A percentile compares a stretch with the other conserved stretches of the same genome.
phyloP scores from a whole-genome alignment of 805 yeast species.

The Yarrowia sp. region DNA sequence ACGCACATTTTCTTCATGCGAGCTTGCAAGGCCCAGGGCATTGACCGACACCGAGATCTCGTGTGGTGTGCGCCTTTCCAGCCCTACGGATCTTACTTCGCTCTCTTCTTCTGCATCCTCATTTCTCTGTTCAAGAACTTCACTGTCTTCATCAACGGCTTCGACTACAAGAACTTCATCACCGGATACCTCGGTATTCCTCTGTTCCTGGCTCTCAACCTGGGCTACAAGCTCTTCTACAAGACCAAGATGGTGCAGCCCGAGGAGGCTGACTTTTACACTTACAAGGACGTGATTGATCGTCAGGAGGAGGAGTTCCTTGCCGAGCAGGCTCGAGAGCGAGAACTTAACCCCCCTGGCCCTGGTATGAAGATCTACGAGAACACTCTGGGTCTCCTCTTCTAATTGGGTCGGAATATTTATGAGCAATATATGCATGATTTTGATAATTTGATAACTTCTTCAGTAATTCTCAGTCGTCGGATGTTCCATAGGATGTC shows the following conservation, averaged over 20 bases:
- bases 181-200: slow-evolving; percentile 79
- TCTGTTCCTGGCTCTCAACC: slow-evolving; percentile 52
- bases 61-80: slow-evolving; percentile 65
- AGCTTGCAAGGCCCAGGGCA: slow-evolving; percentile 67
- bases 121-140: slow-evolving; percentile 67
- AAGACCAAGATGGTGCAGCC: slow-evolving; percentile 27
- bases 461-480: too few species aligned
- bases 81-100: slow-evolving; percentile 64
- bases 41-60: slow-evolving; percentile 52
- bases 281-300: slow-evolving; percentile 29
- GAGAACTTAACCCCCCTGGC: slow-evolving; percentile 28
- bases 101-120: slow-evolving; percentile 53
- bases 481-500: not conserved
- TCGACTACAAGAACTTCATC: slow-evolving; percentile 64
- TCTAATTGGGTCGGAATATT: slow-evolving; percentile 16
- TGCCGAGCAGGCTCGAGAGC: slow-evolving; percentile 28
- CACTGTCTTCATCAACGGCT: slow-evolving; percentile 61
- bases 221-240: slow-evolving; percentile 55
- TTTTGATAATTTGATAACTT: too few species aligned
- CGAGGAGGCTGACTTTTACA: slow-evolving; percentile 29
- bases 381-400: slow-evolving; percentile 28
- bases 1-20: slow-evolving; percentile 63
- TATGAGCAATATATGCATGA: slow-evolving; percentile 23
- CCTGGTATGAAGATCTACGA: slow-evolving; percentile 23
- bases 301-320: slow-evolving; percentile 28